Conservation (phyloP, 192 early-diverging fungal genomes). For the Podila horticola region DNA sequence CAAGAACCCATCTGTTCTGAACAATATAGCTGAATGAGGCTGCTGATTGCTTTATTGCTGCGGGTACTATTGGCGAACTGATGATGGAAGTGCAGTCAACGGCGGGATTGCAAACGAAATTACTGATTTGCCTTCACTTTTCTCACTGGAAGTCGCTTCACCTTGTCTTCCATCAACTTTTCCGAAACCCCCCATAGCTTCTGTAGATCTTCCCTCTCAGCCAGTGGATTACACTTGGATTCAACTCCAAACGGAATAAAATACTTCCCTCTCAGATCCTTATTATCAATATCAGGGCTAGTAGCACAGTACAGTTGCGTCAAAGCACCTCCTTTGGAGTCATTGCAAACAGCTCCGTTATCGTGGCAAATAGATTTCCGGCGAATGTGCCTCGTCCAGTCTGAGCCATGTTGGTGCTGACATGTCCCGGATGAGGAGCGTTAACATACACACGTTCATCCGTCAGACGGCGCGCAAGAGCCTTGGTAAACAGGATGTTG, state of each 20-base stretch:
- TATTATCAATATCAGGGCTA: constrained; percentile 53
- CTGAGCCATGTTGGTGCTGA: constrained; percentile 53
- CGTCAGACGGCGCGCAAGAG: constrained; percentile 43
- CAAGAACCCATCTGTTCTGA: too few species aligned
- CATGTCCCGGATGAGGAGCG: constrained; percentile 56
- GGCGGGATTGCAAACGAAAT: too few species aligned
- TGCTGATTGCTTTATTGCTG: too few species aligned
- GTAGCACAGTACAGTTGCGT: constrained; percentile 54
- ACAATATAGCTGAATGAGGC: too few species aligned
- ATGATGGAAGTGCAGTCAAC: too few species aligned
- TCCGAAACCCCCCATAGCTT: constrained; percentile 9
- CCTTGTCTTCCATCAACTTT: constrained; percentile 10
- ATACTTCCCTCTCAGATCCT: constrained; percentile 44
- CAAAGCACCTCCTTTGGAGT: constrained; percentile 41
- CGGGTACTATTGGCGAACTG: too few species aligned
- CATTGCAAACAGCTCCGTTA: constrained; percentile 1
- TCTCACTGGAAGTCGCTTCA: background rate
- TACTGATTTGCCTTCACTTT: too few species aligned
- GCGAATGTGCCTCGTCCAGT: constrained; percentile 1
- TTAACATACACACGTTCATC: constrained; percentile 37
- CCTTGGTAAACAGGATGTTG: constrained; percentile 5
- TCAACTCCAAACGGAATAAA: constrained; percentile 9
- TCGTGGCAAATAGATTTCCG: background rate
- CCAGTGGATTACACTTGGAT: background rate
- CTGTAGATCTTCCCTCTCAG: constrained; percentile 1